Evolutionary conservation across 2,329 filamentous ascomycete species (phyloP).

Genomic region (Fusarium sp.): DNA sequence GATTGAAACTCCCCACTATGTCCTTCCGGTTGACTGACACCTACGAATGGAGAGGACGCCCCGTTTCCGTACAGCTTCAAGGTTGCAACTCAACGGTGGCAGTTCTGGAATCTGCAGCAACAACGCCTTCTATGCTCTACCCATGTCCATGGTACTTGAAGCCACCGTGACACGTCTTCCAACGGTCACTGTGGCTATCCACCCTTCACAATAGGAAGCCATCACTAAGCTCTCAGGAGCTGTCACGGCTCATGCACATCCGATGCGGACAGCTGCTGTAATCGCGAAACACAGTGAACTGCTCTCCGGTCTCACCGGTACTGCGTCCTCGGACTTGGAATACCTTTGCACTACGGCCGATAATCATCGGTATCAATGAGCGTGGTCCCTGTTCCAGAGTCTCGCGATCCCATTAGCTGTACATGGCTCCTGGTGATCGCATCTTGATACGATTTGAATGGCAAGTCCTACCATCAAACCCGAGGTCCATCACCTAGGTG

Average conservation of each 20-base stretch:
- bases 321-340: conserved; percentile 25
- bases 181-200: conserved; percentile 41
- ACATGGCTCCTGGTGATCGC: conserved; percentile 24
- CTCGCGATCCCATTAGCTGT: conserved; percentile 27
- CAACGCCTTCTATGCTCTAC: conserved; percentile 2
- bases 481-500: conserved; percentile 19
- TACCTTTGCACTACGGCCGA: conserved; percentile 23
- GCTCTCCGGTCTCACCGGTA: conserved; percentile 23
- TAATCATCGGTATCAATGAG: conserved; percentile 26
- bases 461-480: conserved; percentile 5
- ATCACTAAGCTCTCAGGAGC: conserved; percentile 24
- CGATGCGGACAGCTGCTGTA: conserved; percentile 35
- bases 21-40: conserved; percentile 14
- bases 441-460: conserved; percentile 6
- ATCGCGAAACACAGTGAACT: conserved; percentile 17
- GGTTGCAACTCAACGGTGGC: conserved; percentile 26
- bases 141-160: conserved; percentile 23
- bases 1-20: background rate
- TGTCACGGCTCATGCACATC: conserved; percentile 36
- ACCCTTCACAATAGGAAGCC: conserved; percentile 24
- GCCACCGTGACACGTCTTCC: conserved; percentile 35
- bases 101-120: conserved; percentile 25
- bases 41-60: conserved; percentile 18
- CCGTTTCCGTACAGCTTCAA: conserved; percentile 27
- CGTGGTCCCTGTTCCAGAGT: conserved; percentile 14